Evolutionary conservation across 1,139 yeast species (phyloP), one percentile per base, ranked within the genome.

Genomic region (Suhomyces kunorum): DNA sequence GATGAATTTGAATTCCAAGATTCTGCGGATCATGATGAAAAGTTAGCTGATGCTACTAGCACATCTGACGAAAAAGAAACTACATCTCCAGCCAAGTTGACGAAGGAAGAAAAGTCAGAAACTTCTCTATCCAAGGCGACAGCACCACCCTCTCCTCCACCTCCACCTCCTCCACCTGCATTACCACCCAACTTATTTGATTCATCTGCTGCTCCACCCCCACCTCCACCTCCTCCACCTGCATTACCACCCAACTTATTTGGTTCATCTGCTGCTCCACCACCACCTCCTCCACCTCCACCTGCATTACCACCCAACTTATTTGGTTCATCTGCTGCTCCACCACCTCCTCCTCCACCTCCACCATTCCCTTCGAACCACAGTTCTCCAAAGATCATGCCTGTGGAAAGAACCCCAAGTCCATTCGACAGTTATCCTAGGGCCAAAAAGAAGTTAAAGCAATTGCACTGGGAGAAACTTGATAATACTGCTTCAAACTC

Each of bases 401-500:
- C 47, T 5, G 39, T 43, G 6, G 51, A 36, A 22, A 39, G 39
- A 23, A 22, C 32, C 3, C 46, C 53, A 9, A 59, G 68, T 13
- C 71, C 80, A 36, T 79, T 79, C 51, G 87, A 80, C 38, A 69
- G 69, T 39, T 76, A 77, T 50, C 90, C 90, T 34, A 74, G 90
- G 53, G 90, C 95, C 17, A 83, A 83, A 67, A 80, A 76, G 64
- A 84, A 82, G 70, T 69, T 85, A 62, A 85, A 85, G 57, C 95
- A 85, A 59, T 68, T 85, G 49, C 95, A 86, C 55, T 86, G 94
- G 94, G 94, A 86, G 50, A 85, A 84, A 54, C 69, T 85, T 42
- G 92, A 85, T 26, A 60, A 64, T 28, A 58, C 58, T 23, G 73
- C 83, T 2, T 76, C 73, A 26, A 76, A 79, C 44, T 82, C 92